A percentile compares a stretch with the other conserved stretches of the same genome.
These are phyloP conservation scores for Coriolopsis trogii DNA, from an alignment of 1,284 basidiomycete genomes.

Conservation along the genomic window DNA sequence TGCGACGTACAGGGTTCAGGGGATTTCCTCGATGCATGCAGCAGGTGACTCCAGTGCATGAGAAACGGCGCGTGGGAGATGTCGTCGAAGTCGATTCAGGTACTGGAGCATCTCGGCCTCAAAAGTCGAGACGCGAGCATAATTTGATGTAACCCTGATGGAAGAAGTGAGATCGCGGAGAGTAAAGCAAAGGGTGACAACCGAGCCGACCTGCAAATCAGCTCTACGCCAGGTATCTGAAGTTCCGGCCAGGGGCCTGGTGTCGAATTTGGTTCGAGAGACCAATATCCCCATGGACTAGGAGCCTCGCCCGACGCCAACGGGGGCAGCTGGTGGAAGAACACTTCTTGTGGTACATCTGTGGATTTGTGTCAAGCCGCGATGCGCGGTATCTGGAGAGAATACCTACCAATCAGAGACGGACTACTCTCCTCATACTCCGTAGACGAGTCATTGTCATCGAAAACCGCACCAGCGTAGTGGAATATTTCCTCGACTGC, in stretches of 20 bases:
- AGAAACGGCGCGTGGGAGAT: not conserved
- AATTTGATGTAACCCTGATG: conserved; percentile 1
- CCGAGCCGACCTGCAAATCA: conserved; percentile 9
- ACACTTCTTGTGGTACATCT: not conserved
- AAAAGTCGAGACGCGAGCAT: conserved; percentile 13
- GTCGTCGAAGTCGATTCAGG: conserved; percentile 6
- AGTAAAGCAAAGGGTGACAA: not conserved
- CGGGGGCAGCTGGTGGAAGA: conserved; percentile 15
- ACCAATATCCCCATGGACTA: conserved; percentile 19
- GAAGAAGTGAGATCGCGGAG: no score
- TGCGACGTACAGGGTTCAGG: not conserved
- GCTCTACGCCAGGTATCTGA: conserved; percentile 5
- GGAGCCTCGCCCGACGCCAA: conserved; percentile 4
- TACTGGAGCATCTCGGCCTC: conserved; percentile 14
- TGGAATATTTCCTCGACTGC: conserved; percentile 14
- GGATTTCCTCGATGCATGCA: not conserved
- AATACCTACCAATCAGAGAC: not conserved
- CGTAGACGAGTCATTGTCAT: not conserved
- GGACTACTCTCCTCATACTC: not conserved
- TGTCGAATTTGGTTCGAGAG: conserved; percentile 1
- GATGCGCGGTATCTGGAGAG: no score
- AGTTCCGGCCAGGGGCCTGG: conserved; percentile 12
- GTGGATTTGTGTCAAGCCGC: no score
- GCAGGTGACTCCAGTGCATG: not conserved
- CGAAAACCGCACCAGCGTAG: conserved; percentile 6